Base-by-base conservation (phyloP, 2,329 filamentous ascomycete genomes). In the Cladosporium sp. region DNA sequence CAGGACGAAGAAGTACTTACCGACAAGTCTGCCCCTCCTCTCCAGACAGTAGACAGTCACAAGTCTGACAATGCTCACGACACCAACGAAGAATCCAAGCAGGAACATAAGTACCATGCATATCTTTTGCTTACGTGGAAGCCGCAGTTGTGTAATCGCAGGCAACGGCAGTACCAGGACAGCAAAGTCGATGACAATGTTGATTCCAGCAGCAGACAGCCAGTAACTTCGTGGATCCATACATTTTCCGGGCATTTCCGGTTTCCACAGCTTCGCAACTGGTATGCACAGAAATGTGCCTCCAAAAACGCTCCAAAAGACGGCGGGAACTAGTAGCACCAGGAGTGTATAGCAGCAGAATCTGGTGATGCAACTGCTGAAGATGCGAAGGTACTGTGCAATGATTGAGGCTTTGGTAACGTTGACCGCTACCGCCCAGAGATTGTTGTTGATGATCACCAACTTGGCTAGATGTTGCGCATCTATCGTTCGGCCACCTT, bases 301-400 rank as follows among this genome's bases (percentile, higher is more conserved):
- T 30, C 74, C 79, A 36, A 80, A 78, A 64, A 64, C 76, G 54
- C 69, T 72, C 68, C 73, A 76, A 28, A 67, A 51, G 13, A 70
- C 67, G 1, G 73, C 73, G 1, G 74, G 69, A 1, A 73, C 58
- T 30, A 77, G 67, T 16, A 71, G 65, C 0, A 69, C 64, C 26
- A 82, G 73, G 69, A 82, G 75, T 13, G 71, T 54, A 70, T 74
- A 80, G 67, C 77, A 80, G 28, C 76, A 67, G 23, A 75, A 63
- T 5, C 79, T 75, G 69, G 77, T 77, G 36, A 67, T 68, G 7
- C 67, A 74, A 3, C 73, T 75, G 36, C 71, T 74, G 70, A 83
- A 82, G 57, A 84, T 76, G 43, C 80, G 80, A 25, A 81, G 77
- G 68, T 83, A 83, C 68, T 83, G 81, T 63, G 81, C 73, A n/a